phyloP scores from a whole-genome alignment of 805 yeast genomes.

The Wickerhamomyces strasburgensis region DNA sequence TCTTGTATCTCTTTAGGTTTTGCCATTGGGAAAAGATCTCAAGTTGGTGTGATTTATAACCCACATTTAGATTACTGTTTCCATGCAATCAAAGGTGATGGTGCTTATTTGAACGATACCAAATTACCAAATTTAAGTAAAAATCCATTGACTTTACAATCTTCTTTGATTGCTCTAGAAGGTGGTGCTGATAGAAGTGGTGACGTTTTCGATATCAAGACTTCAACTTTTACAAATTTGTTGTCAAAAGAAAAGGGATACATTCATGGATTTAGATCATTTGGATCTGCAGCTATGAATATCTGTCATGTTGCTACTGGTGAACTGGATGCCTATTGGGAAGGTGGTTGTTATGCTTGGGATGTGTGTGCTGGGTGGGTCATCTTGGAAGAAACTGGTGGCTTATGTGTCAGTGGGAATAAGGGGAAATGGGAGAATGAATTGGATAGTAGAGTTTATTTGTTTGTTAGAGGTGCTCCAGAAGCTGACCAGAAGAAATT shows the following conservation, averaged over 20 bases:
- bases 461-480: constrained; percentile 51
- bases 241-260: constrained; percentile 47
- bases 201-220: constrained; percentile 44
- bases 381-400: constrained; percentile 56
- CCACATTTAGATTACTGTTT: constrained; percentile 51
- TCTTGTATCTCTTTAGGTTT: constrained; percentile 60
- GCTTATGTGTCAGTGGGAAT: constrained; percentile 50
- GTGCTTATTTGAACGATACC: constrained; percentile 46
- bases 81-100: constrained; percentile 51
- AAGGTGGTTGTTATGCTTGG: constrained; percentile 68
- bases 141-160: constrained; percentile 40
- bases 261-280: constrained; percentile 56
- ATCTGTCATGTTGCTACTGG: constrained; percentile 56
- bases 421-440: constrained; percentile 43
- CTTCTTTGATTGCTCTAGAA: constrained; percentile 53
- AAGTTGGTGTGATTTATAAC: constrained; percentile 63
- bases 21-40: constrained; percentile 41
- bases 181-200: constrained; percentile 58
- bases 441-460: constrained; percentile 47
- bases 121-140: constrained; percentile 28
- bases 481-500: constrained; percentile 38
- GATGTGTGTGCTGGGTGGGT: constrained; percentile 70
- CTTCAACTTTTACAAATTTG: constrained; percentile 41
- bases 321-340: constrained; percentile 58
- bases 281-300: constrained; percentile 65